Conservation (phyloP, 495 filamentous ascomycete species). For the Massariosphaeria phaeospora region DNA sequence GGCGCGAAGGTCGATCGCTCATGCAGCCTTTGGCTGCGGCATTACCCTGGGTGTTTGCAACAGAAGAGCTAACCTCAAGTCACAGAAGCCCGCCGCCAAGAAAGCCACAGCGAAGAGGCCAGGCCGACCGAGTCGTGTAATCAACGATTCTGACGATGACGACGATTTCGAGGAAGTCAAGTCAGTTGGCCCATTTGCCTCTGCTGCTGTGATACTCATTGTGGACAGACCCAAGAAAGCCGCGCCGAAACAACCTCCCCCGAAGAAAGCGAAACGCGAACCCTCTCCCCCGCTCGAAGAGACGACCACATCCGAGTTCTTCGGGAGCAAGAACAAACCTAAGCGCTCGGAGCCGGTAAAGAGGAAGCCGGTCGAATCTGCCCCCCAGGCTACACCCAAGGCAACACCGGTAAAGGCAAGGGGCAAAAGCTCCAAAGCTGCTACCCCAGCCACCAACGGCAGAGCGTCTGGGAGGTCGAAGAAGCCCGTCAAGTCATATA, state of each 20-base stretch:
- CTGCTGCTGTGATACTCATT: constrained; percentile 5
- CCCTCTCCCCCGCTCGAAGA: constrained; percentile 31
- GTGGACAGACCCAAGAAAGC: constrained; percentile 30
- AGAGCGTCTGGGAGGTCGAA: constrained; percentile 20
- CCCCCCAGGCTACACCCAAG: constrained; percentile 34
- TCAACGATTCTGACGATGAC: constrained; percentile 35
- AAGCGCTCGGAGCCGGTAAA: constrained; percentile 39
- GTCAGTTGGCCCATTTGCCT: constrained; percentile 2
- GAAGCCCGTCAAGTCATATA: constrained; percentile 31
- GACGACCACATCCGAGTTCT: constrained; percentile 40
- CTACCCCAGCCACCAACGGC: constrained; percentile 26
- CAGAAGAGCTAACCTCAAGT: background rate
- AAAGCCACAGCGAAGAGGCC: constrained; percentile 18
- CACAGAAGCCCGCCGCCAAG: constrained; percentile 9
- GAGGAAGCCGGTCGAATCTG: constrained; percentile 26
- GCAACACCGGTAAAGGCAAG: constrained; percentile 27
- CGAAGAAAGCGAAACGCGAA: constrained; percentile 38
- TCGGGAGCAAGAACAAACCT: constrained; percentile 41
- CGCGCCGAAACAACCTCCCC: constrained; percentile 32
- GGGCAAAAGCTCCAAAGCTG: constrained; percentile 20
- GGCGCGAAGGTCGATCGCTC: background rate
- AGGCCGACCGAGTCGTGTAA: constrained; percentile 27
- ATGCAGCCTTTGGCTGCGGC: background rate
- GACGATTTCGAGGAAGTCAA: constrained; percentile 32
- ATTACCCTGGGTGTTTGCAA: background rate